Evolutionary conservation across 2,329 filamentous ascomycete genomes (phyloP).

Genomic region (Cryphonectria radicalis): DNA sequence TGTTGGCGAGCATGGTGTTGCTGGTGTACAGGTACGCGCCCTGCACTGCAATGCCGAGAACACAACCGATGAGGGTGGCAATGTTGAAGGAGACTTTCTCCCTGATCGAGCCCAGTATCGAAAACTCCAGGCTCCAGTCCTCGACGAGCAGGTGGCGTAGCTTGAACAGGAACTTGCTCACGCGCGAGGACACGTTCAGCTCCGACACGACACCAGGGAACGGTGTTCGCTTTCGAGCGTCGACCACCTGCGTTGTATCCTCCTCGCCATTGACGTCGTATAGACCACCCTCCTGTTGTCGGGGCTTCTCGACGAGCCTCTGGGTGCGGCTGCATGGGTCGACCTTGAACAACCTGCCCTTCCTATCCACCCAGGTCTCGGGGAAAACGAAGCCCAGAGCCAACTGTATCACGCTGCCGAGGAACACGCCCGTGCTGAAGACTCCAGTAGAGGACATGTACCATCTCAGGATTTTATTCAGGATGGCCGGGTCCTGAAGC

Average conservation of each 20-base stretch:
- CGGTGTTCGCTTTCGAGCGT: conserved; percentile 36
- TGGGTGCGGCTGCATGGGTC: conserved; percentile 48
- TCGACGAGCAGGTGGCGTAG: conserved; percentile 54
- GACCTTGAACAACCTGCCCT: conserved; percentile 50
- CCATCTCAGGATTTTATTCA: conserved; percentile 81
- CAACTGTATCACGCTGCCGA: conserved; percentile 73
- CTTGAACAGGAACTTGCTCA: conserved; percentile 50
- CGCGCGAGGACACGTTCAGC: conserved; percentile 31
- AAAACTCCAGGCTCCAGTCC: conserved; percentile 55
- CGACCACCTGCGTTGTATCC: conserved; percentile 34
- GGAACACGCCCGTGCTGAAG: conserved; percentile 73
- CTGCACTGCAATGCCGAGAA: conserved; percentile 58
- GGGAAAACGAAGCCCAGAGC: conserved; percentile 74
- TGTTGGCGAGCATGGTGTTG: conserved; percentile 70
- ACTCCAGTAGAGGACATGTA: conserved; percentile 84
- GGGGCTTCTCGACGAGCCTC: conserved; percentile 25
- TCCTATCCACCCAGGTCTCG: conserved; percentile 60
- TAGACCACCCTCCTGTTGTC: conserved; percentile 6
- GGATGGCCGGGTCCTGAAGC: conserved; percentile 76
- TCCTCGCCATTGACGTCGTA: conserved; percentile 36
- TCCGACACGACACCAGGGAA: conserved; percentile 29
- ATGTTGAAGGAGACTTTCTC: conserved; percentile 58
- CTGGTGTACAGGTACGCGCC: conserved; percentile 70
- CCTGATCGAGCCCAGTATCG: conserved; percentile 55
- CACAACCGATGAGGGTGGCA: conserved; percentile 59